Evolutionary conservation across 768 basidiomycete genomes (phyloP).

Genomic region (Pleurotus pulmonarius): DNA sequence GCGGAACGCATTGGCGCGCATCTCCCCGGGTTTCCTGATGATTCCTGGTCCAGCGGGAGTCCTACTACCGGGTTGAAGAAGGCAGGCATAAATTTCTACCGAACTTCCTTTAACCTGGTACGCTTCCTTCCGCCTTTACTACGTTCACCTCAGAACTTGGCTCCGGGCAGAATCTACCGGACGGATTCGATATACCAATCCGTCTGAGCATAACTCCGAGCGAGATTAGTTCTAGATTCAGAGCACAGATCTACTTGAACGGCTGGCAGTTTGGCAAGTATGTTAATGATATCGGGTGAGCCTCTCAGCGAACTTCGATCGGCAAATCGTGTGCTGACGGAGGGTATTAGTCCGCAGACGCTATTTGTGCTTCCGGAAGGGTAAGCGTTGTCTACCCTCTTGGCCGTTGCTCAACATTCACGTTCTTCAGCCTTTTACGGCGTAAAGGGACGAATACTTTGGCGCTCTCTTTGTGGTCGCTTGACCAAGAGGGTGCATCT

Average conservation of each 20-base stretch:
- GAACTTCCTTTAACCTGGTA: constrained; percentile 38
- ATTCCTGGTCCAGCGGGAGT: constrained; percentile 30
- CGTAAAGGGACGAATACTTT: constrained; percentile 41
- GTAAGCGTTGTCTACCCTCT: constrained; percentile 19
- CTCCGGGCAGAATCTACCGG: constrained; percentile 28
- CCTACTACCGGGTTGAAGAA: constrained; percentile 28
- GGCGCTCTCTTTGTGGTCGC: constrained; percentile 46
- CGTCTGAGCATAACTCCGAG: constrained; percentile 43
- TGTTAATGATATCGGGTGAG: constrained; percentile 46
- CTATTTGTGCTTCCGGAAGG: constrained; percentile 47
- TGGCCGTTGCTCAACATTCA: no score
- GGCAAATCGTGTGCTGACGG: no score
- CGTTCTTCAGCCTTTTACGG: constrained; percentile 31
- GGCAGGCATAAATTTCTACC: constrained; percentile 41
- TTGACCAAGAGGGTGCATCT: constrained; percentile 37
- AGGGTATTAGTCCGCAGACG: constrained; percentile 36
- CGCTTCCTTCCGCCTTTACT: constrained; percentile 2
- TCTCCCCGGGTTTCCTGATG: constrained; percentile 42
- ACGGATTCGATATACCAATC: constrained; percentile 40
- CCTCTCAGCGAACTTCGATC: background rate
- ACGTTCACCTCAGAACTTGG: no score
- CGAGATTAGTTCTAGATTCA: constrained; percentile 40
- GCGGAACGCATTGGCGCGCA: constrained; percentile 49
- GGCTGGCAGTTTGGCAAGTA: constrained; percentile 55
- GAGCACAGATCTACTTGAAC: constrained; percentile 46